Evolutionary conservation across 2,329 filamentous ascomycete genomes (phyloP).

Genomic region (Paracoccidioides lutzii): DNA sequence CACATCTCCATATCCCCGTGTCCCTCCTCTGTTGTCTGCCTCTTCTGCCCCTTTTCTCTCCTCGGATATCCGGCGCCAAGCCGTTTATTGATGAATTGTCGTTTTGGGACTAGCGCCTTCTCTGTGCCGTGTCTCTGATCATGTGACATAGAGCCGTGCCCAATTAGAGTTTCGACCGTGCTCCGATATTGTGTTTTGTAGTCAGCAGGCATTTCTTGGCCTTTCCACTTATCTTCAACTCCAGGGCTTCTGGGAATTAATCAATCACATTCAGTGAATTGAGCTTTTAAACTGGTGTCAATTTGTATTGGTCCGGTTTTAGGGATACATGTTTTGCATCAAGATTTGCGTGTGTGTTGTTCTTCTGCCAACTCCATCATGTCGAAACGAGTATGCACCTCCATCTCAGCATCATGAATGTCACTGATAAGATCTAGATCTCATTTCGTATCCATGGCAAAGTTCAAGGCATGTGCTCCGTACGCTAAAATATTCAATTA

Average conservation of each 20-base stretch:
- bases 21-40: not conserved
- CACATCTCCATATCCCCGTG: not conserved
- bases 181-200: not conserved
- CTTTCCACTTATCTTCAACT: too few relatives aligned
- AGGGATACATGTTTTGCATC: not conserved
- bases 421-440: not conserved
- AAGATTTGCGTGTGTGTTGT: too few relatives aligned
- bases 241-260: too few relatives aligned
- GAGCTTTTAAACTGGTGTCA: not conserved
- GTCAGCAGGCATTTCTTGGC: not conserved
- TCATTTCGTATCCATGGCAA: constrained; percentile 1
- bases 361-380: not conserved
- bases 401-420: not conserved
- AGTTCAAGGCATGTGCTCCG: constrained; percentile 1
- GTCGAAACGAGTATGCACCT: constrained; percentile 1
- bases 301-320: not conserved
- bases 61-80: not conserved
- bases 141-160: not conserved
- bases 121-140: not conserved
- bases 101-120: not conserved
- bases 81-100: not conserved
- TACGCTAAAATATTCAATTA: not conserved
- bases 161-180: not conserved
- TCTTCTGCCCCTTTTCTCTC: not conserved
- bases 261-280: too few relatives aligned